A percentile compares a stretch with the other conserved stretches of the same genome.
phyloP scores from a whole-genome alignment of 2,329 filamentous ascomycete species.

The Xylaria sp. region DNA sequence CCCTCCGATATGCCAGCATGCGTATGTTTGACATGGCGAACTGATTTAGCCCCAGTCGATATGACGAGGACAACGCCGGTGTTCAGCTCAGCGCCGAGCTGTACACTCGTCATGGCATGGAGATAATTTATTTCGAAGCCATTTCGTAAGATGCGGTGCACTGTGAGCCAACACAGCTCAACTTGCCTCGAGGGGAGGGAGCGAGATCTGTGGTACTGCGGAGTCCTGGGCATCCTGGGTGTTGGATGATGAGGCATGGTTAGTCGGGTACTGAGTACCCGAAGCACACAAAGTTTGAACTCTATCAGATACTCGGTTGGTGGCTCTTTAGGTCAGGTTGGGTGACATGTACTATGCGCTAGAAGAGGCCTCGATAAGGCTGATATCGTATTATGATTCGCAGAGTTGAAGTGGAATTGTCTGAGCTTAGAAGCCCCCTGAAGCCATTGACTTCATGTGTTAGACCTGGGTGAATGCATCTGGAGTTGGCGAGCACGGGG shows the following conservation, averaged over 20 bases:
- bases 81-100: conserved; percentile 31
- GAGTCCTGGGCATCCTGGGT: conserved; percentile 4
- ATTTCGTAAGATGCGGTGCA: conserved; percentile 31
- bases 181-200: not conserved
- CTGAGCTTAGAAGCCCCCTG: not conserved
- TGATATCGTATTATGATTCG: not conserved
- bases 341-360: not conserved
- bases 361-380: not conserved
- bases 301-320: not conserved
- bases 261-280: not conserved
- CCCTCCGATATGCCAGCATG: conserved; percentile 35
- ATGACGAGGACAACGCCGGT: conserved; percentile 37
- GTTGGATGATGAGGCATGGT: conserved; percentile 24
- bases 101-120: conserved; percentile 15
- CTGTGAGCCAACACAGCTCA: conserved; percentile 34
- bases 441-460: not conserved
- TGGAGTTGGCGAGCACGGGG: not conserved
- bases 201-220: not conserved
- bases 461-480: not conserved
- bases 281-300: not conserved
- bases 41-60: conserved; percentile 21
- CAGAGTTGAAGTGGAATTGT: not conserved
- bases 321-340: not conserved
- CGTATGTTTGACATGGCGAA: conserved; percentile 24
- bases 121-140: conserved; percentile 35